Conservation (phyloP, 192 early-diverging fungal genomes). For the Lobosporangium transversale region DNA sequence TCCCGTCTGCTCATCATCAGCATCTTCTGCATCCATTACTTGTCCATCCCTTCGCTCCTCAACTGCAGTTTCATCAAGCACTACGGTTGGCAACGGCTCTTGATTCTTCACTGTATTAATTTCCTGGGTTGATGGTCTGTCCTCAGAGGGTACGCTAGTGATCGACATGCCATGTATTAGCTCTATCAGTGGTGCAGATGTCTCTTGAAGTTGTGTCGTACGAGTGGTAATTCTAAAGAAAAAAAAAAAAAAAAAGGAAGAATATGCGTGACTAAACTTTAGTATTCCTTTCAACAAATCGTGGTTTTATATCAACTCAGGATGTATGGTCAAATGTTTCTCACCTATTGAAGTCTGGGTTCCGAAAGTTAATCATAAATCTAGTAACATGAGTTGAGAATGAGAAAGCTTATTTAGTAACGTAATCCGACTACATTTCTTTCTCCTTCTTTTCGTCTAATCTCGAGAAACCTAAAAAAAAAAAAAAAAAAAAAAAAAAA, state of each 20-base stretch:
- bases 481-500: no score
- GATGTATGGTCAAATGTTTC: background rate
- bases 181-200: conserved; percentile 32
- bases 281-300: no score
- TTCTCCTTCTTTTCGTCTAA: no score
- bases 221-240: conserved; percentile 18
- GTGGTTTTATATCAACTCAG: no score
- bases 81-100: background rate
- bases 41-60: conserved; percentile 7
- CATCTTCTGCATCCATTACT: conserved; percentile 33
- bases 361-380: conserved; percentile 46
- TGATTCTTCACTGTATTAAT: background rate
- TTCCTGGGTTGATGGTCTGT: conserved; percentile 13
- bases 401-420: no score
- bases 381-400: background rate
- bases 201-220: conserved; percentile 10
- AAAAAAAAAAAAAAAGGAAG: no score
- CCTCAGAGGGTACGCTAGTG: conserved; percentile 22
- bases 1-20: conserved; percentile 49
- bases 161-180: conserved; percentile 24
- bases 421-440: no score
- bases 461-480: no score
- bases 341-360: conserved; percentile 50
- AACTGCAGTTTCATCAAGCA: background rate
- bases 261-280: no score